Evolutionary conservation across 495 filamentous ascomycete genomes (phyloP).

Genomic region (Talaromyces thailandensis): DNA sequence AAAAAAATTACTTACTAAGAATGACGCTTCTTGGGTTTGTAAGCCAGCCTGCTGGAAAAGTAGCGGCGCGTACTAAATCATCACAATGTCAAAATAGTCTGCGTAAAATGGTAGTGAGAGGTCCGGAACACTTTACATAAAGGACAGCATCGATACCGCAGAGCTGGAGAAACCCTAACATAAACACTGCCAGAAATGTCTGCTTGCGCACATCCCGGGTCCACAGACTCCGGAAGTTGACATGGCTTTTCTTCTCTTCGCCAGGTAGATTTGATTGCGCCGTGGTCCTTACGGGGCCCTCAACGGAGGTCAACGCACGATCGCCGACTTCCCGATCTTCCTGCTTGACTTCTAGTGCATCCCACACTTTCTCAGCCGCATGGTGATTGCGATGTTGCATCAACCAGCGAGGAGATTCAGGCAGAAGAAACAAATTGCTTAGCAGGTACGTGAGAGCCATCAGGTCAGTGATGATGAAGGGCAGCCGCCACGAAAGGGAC

Average conservation of each 20-base stretch:
- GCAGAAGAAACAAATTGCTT: constrained; percentile 25
- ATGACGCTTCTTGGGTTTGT: constrained; percentile 34
- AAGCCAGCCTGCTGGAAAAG: constrained; percentile 46
- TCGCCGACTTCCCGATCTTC: constrained; percentile 47
- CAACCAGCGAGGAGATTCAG: constrained; percentile 41
- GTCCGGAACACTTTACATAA: constrained; percentile 13
- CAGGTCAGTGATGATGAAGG: constrained; percentile 36
- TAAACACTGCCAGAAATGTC: constrained; percentile 31
- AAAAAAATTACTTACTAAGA: constrained; percentile 19
- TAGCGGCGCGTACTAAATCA: constrained; percentile 36
- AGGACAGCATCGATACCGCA: constrained; percentile 41
- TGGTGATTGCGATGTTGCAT: constrained; percentile 21
- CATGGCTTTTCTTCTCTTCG: no score
- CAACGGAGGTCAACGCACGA: no score
- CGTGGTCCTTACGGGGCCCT: no score
- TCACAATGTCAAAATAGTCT: no score
- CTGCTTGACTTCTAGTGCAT: constrained; percentile 36
- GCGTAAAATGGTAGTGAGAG: no score
- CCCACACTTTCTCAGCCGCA: constrained; percentile 27
- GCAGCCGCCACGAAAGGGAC: constrained; percentile 48
- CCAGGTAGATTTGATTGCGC: no score
- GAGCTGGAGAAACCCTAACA: constrained; percentile 37
- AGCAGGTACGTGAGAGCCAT: constrained; percentile 28
- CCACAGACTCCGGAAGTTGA: background rate
- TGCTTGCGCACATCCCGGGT: constrained; percentile 13